Evolutionary conservation across 108 stramenopile species (phyloP).

Genomic region (Cylindrotheca closterium): DNA sequence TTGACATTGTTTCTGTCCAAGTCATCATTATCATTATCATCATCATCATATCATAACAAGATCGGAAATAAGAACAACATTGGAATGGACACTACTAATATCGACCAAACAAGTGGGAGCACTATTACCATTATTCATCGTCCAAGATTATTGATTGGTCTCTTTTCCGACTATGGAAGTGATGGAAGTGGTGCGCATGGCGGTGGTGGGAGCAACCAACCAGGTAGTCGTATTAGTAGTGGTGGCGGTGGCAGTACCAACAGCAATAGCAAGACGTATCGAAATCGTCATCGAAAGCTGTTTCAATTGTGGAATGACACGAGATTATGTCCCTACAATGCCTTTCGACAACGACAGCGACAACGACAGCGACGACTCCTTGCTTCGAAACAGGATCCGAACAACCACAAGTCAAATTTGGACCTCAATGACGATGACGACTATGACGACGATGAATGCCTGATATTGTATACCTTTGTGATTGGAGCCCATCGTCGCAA

Average conservation of each 20-base stretch:
- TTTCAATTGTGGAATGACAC: background rate
- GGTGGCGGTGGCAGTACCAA: too few species aligned
- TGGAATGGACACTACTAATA: too few species aligned
- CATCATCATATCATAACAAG: too few species aligned
- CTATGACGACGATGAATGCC: background rate
- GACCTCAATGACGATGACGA: background rate
- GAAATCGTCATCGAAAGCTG: background rate
- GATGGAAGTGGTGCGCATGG: too few species aligned
- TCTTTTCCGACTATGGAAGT: background rate
- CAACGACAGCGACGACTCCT: background rate
- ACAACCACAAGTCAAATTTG: background rate
- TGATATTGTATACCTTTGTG: background rate
- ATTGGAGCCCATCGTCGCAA: too few species aligned
- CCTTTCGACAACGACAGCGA: background rate
- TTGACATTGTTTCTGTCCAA: too few species aligned
- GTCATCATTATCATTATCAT: too few species aligned
- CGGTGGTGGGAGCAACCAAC: too few species aligned
- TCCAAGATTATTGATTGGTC: background rate
- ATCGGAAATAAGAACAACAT: too few species aligned
- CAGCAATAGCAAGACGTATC: background rate
- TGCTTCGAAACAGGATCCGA: background rate
- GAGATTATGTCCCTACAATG: background rate
- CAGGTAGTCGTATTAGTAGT: too few species aligned
- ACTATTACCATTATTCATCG: too few species aligned
- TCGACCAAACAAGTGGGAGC: too few species aligned